These are phyloP conservation scores for Colletotrichum horii DNA, from an alignment of 2,329 filamentous ascomycete species.

Conservation along the genomic window DNA sequence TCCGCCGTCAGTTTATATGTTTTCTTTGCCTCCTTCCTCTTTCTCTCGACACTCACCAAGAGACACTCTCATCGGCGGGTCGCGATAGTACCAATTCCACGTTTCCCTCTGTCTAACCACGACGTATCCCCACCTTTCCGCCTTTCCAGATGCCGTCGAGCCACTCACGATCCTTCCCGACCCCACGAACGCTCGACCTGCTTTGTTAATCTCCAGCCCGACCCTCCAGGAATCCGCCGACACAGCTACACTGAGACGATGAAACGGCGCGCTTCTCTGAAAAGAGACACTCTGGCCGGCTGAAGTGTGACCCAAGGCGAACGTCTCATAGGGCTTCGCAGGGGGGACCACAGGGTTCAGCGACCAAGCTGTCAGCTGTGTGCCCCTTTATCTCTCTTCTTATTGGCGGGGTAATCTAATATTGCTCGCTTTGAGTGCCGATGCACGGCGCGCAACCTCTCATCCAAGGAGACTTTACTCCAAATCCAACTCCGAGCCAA, in stretches of 20 bases:
- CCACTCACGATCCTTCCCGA: constrained; percentile 12
- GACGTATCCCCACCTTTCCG: background rate
- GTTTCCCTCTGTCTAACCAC: background rate
- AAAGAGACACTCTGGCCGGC: constrained; percentile 1
- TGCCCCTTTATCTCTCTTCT: constrained; percentile 10
- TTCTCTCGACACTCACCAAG: background rate
- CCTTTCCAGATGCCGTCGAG: background rate
- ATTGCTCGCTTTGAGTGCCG: constrained; percentile 1
- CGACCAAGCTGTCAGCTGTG: background rate
- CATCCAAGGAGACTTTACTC: background rate
- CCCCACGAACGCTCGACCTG: constrained; percentile 13
- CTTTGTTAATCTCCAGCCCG: constrained; percentile 11
- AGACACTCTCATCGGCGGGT: background rate
- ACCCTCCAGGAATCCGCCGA: constrained; percentile 16
- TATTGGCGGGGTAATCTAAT: constrained; percentile 15
- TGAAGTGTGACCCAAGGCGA: constrained; percentile 3
- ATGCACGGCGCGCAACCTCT: constrained; percentile 1
- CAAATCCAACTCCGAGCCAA: background rate
- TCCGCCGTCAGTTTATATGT: constrained; percentile 15
- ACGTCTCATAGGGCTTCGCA: constrained; percentile 3
- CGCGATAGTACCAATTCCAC: background rate
- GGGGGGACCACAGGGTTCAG: constrained; percentile 12
- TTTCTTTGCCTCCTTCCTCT: background rate
- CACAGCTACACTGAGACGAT: background rate
- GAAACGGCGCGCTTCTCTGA: constrained; percentile 11